These are phyloP conservation scores for Colletotrichum caudatum DNA, from an alignment of 2,329 filamentous ascomycete species.

Conservation along the genomic window DNA sequence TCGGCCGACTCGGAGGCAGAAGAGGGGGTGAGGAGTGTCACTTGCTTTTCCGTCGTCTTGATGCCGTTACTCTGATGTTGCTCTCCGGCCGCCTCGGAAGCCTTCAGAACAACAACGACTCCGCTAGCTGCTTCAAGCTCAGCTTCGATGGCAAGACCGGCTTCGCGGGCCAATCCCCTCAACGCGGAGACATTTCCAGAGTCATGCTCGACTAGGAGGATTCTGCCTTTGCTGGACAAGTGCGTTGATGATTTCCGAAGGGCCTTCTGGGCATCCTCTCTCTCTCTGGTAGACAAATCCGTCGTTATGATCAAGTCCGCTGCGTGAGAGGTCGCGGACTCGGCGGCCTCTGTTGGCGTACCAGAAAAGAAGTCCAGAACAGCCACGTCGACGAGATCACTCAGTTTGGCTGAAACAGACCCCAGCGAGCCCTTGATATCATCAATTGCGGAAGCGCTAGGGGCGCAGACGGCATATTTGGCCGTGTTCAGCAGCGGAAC, in stretches of 20 bases:
- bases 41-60: neutral
- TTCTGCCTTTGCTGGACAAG: neutral
- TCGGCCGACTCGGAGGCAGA: neutral
- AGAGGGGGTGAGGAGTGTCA: neutral
- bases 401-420: neutral
- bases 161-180: neutral
- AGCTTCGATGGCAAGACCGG: neutral
- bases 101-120: neutral
- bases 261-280: neutral
- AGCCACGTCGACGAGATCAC: neutral
- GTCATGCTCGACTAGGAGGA: neutral
- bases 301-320: neutral
- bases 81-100: neutral
- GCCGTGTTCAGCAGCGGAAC: neutral
- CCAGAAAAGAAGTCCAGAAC: neutral
- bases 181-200: neutral
- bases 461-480: neutral
- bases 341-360: neutral
- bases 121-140: neutral
- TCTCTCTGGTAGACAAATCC: neutral
- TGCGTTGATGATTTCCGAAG: neutral
- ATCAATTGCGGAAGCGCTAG: neutral
- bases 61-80: neutral
- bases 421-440: neutral
- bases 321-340: neutral